phyloP scores from a whole-genome alignment of 2,329 filamentous ascomycete genomes.

The Penicillium sp. region DNA sequence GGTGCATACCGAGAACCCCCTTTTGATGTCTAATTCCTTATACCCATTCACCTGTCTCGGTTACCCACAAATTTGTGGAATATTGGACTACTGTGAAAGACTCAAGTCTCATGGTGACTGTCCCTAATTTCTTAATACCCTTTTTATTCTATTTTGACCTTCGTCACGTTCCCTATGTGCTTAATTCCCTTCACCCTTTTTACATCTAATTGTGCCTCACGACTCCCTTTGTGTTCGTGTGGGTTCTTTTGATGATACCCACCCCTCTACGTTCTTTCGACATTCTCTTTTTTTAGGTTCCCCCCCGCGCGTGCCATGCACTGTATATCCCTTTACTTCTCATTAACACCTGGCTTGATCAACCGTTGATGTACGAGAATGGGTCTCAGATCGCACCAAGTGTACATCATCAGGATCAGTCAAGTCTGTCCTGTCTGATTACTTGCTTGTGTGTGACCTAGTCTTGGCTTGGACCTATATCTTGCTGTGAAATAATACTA shows the following conservation, averaged over 20 bases:
- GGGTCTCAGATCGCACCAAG: background rate
- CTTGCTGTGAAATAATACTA: constrained; percentile 4
- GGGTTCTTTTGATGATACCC: constrained; percentile 14
- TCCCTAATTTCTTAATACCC: constrained; percentile 14
- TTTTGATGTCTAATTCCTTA: constrained; percentile 31
- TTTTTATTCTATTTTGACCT: constrained; percentile 2
- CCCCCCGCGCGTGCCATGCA: background rate
- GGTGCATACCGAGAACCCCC: constrained; percentile 18
- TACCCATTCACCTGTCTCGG: constrained; percentile 22
- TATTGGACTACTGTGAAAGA: constrained; percentile 10
- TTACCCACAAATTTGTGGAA: constrained; percentile 1
- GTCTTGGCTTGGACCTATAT: background rate
- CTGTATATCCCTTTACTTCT: background rate
- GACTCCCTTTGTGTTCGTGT: background rate
- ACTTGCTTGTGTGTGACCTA: background rate
- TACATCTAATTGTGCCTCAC: background rate
- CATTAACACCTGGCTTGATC: background rate
- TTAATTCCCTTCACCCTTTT: constrained; percentile 6
- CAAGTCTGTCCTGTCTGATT: background rate
- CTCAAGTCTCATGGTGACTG: background rate
- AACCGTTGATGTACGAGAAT: background rate
- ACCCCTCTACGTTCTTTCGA: constrained; percentile 11
- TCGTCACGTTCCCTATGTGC: constrained; percentile 7
- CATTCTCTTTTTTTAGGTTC: background rate
- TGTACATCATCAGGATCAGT: background rate